phyloP scores from a whole-genome alignment of 1,139 yeast genomes.

The Sugiyamaella japonica region DNA sequence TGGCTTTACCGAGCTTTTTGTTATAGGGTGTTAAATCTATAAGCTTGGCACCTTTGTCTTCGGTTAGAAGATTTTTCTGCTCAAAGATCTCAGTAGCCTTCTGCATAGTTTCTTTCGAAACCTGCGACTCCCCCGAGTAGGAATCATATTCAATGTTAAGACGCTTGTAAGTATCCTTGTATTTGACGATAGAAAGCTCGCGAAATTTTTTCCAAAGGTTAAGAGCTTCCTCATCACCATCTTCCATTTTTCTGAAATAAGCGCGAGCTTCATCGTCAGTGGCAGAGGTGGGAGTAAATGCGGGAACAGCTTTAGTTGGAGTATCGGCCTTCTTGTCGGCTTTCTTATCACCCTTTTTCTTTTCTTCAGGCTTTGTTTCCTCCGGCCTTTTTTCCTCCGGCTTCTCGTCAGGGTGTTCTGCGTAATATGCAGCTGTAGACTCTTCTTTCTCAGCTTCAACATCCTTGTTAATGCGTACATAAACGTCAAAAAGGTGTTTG shows the following conservation, averaged over 20 bases:
- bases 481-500: conserved; percentile 91
- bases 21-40: conserved; percentile 84
- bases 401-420: conserved; percentile 11
- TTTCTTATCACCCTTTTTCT: conserved; percentile 3
- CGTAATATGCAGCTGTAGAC: conserved; percentile 38
- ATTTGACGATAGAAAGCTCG: conserved; percentile 81
- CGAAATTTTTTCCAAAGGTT: conserved; percentile 86
- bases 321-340: conserved; percentile 21
- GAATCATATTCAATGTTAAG: conserved; percentile 83
- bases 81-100: conserved; percentile 62
- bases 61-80: conserved; percentile 72
- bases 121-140: conserved; percentile 97
- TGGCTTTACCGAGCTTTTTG: conserved; percentile 91
- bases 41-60: conserved; percentile 88
- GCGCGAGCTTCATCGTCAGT: conserved; percentile 85
- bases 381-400: conserved; percentile 36
- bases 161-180: conserved; percentile 86
- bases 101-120: conserved; percentile 70
- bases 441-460: conserved; percentile 73
- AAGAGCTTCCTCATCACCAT: conserved; percentile 82
- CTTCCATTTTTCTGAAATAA: conserved; percentile 90
- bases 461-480: conserved; percentile 82
- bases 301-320: conserved; percentile 21
- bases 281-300: conserved; percentile 35
- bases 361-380: conserved; percentile 25